A percentile compares a stretch with the other conserved stretches of the same genome.
These are phyloP conservation scores for Pythium oligandrum DNA, from an alignment of 352 stramenopile species.

Conservation along the genomic window DNA sequence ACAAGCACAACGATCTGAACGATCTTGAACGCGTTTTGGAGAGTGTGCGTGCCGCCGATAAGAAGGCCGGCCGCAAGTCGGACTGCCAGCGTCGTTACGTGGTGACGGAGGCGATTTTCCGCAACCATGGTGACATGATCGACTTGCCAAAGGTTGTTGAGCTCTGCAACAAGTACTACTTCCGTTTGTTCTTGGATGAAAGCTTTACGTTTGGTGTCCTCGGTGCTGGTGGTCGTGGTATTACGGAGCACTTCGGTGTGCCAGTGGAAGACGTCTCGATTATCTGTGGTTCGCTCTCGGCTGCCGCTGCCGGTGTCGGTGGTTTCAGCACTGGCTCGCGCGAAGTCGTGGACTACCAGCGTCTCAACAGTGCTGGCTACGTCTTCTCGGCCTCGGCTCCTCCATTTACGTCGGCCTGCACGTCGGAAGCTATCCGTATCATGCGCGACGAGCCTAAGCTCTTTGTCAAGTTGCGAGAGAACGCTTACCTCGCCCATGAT, in stretches of 20 bases:
- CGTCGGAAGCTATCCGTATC: constrained; percentile 81
- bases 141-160: constrained; percentile 91
- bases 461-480: constrained; percentile 62
- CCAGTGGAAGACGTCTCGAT: constrained; percentile 89
- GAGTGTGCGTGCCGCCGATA: constrained; percentile 84
- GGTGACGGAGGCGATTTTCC: constrained; percentile 97
- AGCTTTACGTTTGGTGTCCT: constrained; percentile 93
- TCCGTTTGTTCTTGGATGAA: constrained; percentile 88
- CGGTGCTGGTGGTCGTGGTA: constrained; percentile 84
- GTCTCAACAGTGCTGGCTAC: constrained; percentile 96
- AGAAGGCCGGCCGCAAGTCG: constrained; percentile 66
- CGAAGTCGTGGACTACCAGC: constrained; percentile 98
- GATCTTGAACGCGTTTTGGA: constrained; percentile 94
- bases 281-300: constrained; percentile 92
- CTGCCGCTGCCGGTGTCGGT: constrained; percentile 91
- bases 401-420: constrained; percentile 93
- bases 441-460: constrained; percentile 75
- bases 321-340: constrained; percentile 95
- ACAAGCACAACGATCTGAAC: constrained; percentile 98
- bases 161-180: constrained; percentile 89
- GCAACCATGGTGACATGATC: constrained; percentile 94
- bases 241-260: constrained; percentile 81
- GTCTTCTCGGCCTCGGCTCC: constrained; percentile 97
- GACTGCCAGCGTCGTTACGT: constrained; percentile 94
- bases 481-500: constrained; percentile 57